phyloP scores from a whole-genome alignment of 2,329 filamentous ascomycete species.

The Paraphaeosphaeria minitans region DNA sequence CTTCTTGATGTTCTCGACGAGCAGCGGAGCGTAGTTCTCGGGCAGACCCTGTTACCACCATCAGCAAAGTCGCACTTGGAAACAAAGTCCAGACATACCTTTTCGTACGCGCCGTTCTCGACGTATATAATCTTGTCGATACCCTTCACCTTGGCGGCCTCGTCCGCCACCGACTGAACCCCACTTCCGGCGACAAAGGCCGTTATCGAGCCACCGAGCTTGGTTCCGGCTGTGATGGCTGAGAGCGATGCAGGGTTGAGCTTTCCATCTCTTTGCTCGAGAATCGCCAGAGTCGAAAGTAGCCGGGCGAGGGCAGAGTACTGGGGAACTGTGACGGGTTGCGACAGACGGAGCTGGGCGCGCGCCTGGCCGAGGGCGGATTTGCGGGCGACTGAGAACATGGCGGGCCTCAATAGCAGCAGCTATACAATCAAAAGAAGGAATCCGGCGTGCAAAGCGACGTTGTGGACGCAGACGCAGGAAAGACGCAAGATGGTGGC shows the following conservation, averaged over 20 bases:
- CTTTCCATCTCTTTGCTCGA: conserved; percentile 91
- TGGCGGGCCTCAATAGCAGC: conserved; percentile 19
- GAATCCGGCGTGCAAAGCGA: background rate
- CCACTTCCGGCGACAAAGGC: conserved; percentile 84
- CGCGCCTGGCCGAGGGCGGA: conserved; percentile 46
- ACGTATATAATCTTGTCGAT: conserved; percentile 90
- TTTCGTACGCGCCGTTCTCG: conserved; percentile 89
- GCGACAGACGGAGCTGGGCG: conserved; percentile 51
- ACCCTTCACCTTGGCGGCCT: conserved; percentile 87
- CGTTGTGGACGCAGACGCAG: background rate
- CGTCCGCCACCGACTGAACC: conserved; percentile 75
- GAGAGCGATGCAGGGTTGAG: conserved; percentile 82
- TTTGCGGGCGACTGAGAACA: conserved; percentile 45
- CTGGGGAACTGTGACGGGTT: conserved; percentile 45
- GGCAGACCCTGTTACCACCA: conserved; percentile 67
- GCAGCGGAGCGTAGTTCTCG: conserved; percentile 90
- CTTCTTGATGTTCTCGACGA: conserved; percentile 96
- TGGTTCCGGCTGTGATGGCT: conserved; percentile 83
- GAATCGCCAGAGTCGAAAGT: conserved; percentile 84
- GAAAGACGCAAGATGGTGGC: background rate
- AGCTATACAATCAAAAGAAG: background rate
- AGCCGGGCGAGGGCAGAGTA: conserved; percentile 68
- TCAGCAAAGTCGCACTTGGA: conserved; percentile 8
- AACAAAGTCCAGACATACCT: conserved; percentile 59
- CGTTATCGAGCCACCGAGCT: conserved; percentile 83